These are phyloP conservation scores for Solanum sejunctum DNA, from an alignment of 257 asterid species.

Conservation along the genomic window DNA sequence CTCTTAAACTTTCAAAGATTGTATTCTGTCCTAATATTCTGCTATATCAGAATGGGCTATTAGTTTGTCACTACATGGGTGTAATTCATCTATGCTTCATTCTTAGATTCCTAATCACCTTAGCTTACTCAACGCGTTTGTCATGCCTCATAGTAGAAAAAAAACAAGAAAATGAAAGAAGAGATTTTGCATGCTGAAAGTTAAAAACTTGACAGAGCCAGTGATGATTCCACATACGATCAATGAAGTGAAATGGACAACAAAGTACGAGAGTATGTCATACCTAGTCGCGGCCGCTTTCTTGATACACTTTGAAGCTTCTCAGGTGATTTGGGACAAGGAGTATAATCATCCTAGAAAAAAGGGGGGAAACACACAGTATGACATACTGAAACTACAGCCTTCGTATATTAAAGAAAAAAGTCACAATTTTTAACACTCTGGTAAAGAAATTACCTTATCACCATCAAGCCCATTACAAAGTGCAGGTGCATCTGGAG, in stretches of 20 bases:
- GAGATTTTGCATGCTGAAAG: neutral
- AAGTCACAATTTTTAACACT: neutral
- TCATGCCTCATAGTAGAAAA: neutral
- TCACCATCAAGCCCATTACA: conserved; percentile 22
- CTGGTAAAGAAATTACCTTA: conserved; percentile 14
- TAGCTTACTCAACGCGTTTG: neutral
- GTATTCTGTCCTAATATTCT: neutral
- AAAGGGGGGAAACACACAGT: neutral
- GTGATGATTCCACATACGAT: neutral
- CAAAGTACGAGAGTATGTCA: neutral
- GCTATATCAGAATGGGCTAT: neutral
- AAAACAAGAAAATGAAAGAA: neutral
- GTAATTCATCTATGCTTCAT: neutral
- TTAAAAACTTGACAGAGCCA: neutral
- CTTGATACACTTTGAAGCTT: conserved; percentile 35
- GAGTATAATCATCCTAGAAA: conserved; percentile 40
- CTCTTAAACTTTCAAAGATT: neutral
- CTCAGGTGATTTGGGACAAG: conserved; percentile 80
- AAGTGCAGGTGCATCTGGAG: conserved; percentile 62
- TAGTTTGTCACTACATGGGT: neutral
- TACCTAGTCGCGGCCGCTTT: conserved; percentile 66
- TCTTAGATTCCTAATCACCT: neutral
- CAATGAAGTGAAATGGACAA: neutral
- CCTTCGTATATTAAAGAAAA: neutral
- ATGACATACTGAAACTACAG: neutral